These are phyloP conservation scores for Exsudoporus floridanus DNA, from an alignment of 1,284 basidiomycete species.

Conservation along the genomic window DNA sequence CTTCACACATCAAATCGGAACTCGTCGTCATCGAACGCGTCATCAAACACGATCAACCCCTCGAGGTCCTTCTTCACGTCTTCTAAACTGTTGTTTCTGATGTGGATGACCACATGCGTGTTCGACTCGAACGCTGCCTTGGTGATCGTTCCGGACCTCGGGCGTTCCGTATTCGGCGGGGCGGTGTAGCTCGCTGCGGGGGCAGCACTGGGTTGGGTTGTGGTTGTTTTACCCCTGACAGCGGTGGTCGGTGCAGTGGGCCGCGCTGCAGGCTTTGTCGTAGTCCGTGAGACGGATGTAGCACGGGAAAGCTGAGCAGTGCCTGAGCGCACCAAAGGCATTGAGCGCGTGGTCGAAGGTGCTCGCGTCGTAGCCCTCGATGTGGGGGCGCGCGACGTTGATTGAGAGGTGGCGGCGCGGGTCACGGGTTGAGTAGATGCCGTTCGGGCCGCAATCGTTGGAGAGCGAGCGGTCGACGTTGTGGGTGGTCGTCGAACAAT, in stretches of 20 bases:
- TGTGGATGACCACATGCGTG: slow-evolving; percentile 19
- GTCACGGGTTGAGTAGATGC: slow-evolving; percentile 21
- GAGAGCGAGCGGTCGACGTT: slow-evolving; percentile 7
- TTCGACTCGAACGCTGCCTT: slow-evolving; percentile 29
- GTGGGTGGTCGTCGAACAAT: slow-evolving; percentile 9
- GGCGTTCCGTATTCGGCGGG: slow-evolving; percentile 5
- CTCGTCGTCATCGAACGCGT: slow-evolving; percentile 28
- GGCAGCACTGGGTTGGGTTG: not conserved
- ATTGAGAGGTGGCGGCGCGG: slow-evolving; percentile 29
- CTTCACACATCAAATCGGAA: slow-evolving; percentile 31
- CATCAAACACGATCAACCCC: slow-evolving; percentile 31
- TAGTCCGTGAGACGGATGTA: slow-evolving; percentile 7
- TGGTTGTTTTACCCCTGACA: slow-evolving; percentile 6
- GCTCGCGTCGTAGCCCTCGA: slow-evolving; percentile 23
- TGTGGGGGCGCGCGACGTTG: slow-evolving; percentile 12
- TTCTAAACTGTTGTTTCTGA: slow-evolving; percentile 25
- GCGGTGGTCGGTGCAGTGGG: not conserved
- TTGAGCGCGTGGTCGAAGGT: slow-evolving; percentile 18
- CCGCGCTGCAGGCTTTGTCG: slow-evolving; percentile 10
- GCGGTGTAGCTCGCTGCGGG: not conserved
- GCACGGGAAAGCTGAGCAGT: slow-evolving; percentile 10
- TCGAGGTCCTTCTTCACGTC: slow-evolving; percentile 36
- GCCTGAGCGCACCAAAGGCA: slow-evolving; percentile 13
- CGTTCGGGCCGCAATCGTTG: slow-evolving; percentile 2
- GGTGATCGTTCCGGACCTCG: slow-evolving; percentile 31